Evolutionary conservation across 768 basidiomycete species (phyloP).

Genomic region (Chiua virens): DNA sequence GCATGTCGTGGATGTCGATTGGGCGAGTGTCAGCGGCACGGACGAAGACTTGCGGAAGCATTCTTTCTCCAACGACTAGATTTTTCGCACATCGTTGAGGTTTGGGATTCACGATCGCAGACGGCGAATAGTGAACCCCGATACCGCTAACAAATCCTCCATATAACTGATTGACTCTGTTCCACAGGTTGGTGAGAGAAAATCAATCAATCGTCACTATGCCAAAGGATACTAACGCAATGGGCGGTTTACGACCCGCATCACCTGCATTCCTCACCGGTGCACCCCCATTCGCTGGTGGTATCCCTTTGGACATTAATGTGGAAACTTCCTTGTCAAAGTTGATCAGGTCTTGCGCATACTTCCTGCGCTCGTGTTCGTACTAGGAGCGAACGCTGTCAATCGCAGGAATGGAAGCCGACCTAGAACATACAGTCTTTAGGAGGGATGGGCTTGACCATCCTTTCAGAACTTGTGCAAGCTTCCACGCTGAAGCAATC

Average conservation of each 20-base stretch:
- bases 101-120: constrained; percentile 33
- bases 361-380: constrained; percentile 64
- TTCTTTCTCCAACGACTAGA: constrained; percentile 39
- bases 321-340: constrained; percentile 67
- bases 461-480: constrained; percentile 45
- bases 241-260: constrained; percentile 35
- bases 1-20: constrained; percentile 40
- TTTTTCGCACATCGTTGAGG: constrained; percentile 32
- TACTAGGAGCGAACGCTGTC: constrained; percentile 43
- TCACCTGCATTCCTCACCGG: constrained; percentile 39
- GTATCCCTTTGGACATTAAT: constrained; percentile 70
- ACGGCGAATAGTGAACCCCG: constrained; percentile 42
- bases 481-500: constrained; percentile 41
- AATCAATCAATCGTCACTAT: no score
- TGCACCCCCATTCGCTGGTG: no score
- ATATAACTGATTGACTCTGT: constrained; percentile 38
- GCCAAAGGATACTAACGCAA: constrained; percentile 22
- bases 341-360: constrained; percentile 69
- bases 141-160: constrained; percentile 39
- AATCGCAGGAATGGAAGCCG: not conserved
- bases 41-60: constrained; percentile 36
- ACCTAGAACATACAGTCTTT: constrained; percentile 35
- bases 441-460: constrained; percentile 39
- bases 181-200: not conserved
- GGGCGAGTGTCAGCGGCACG: constrained; percentile 38